Evolutionary conservation across 805 yeast genomes (phyloP).

Genomic region (Kodamaea sagamina): DNA sequence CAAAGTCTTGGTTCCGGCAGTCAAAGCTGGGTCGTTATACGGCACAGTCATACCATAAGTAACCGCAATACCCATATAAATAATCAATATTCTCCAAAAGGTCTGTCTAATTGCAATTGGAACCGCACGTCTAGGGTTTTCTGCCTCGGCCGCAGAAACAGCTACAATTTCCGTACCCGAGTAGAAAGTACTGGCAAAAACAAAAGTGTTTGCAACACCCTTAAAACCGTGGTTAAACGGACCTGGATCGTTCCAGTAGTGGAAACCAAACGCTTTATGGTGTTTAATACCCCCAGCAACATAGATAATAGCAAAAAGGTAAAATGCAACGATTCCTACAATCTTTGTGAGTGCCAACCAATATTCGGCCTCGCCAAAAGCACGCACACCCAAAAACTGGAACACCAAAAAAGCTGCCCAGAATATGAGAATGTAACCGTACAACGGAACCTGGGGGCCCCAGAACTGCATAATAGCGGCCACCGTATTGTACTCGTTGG

Average conservation of each 20-base stretch:
- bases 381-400: conserved; percentile 52
- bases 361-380: conserved; percentile 60
- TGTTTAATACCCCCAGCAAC: conserved; percentile 48
- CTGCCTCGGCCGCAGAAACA: conserved; percentile 61
- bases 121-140: conserved; percentile 57
- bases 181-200: conserved; percentile 60
- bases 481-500: conserved; percentile 56
- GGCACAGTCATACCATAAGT: conserved; percentile 63
- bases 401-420: conserved; percentile 53
- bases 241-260: conserved; percentile 47
- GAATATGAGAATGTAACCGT: conserved; percentile 56
- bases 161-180: conserved; percentile 61
- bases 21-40: conserved; percentile 50
- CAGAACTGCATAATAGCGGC: conserved; percentile 52
- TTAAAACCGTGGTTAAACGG: conserved; percentile 50
- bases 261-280: conserved; percentile 40
- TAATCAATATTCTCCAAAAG: conserved; percentile 53
- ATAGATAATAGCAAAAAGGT: conserved; percentile 50
- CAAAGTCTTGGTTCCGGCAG: conserved; percentile 39
- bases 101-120: conserved; percentile 61
- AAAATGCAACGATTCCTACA: conserved; percentile 49
- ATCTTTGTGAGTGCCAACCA: conserved; percentile 53
- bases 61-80: conserved; percentile 56
- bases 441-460: conserved; percentile 54
- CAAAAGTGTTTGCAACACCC: conserved; percentile 58